These are phyloP conservation scores for Phytophthora crassamura DNA, from an alignment of 352 stramenopile genomes.

Conservation along the genomic window DNA sequence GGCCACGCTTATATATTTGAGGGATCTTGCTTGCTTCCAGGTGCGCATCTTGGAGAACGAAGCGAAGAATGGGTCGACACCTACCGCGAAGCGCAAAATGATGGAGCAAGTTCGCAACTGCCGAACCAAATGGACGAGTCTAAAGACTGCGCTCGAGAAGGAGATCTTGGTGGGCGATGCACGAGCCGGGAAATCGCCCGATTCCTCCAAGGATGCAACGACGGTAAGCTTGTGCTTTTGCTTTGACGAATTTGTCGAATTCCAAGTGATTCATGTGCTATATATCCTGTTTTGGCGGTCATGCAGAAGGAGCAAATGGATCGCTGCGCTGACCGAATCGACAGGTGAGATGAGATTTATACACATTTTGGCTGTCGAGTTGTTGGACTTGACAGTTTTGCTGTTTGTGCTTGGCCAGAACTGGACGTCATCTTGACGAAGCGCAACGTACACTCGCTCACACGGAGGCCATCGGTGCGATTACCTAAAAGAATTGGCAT, in stretches of 20 bases:
- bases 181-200: slow-evolving; percentile 27
- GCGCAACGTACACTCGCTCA: slow-evolving; percentile 75
- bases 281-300: background rate
- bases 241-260: background rate
- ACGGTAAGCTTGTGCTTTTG: slow-evolving; percentile 18
- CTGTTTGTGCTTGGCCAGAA: slow-evolving; percentile 37
- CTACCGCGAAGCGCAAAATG: slow-evolving; percentile 49
- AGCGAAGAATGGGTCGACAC: slow-evolving; percentile 39
- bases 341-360: slow-evolving; percentile 36
- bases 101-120: slow-evolving; percentile 57
- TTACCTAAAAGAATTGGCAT: no score
- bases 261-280: background rate
- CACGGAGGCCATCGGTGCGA: slow-evolving; percentile 72
- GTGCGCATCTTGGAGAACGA: slow-evolving; percentile 74
- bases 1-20: slow-evolving; percentile 14
- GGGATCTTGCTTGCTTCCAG: slow-evolving; percentile 26
- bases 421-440: slow-evolving; percentile 72
- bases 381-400: background rate
- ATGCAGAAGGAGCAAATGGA: slow-evolving; percentile 55
- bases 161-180: slow-evolving; percentile 59
- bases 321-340: slow-evolving; percentile 48
- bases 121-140: slow-evolving; percentile 48
- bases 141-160: slow-evolving; percentile 69
- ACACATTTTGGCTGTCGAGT: background rate
- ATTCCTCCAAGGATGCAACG: slow-evolving; percentile 32